Conservation (phyloP, 805 yeast species). For the Lipomyces oligophaga region DNA sequence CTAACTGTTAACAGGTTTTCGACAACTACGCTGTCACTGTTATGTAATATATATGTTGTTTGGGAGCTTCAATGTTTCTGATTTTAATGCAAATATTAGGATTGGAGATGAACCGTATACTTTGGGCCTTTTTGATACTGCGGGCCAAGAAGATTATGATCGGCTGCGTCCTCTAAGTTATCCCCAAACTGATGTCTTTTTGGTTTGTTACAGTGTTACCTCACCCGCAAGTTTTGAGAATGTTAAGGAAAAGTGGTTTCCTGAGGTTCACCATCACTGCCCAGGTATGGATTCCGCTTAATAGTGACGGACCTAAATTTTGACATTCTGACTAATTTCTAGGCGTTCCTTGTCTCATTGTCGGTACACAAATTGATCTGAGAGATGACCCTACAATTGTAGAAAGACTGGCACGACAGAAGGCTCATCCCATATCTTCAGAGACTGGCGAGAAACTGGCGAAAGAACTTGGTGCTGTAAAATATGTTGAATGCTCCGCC, state of each 20-base stretch:
- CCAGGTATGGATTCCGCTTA: constrained; percentile 41
- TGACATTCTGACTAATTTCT: too few relatives aligned
- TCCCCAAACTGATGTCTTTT: constrained; percentile 94
- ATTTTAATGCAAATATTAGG: constrained; percentile 32
- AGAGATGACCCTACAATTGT: constrained; percentile 89
- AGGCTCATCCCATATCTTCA: constrained; percentile 75
- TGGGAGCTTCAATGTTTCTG: not conserved
- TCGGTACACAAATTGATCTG: constrained; percentile 94
- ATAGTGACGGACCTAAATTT: not conserved
- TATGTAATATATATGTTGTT: constrained; percentile 41
- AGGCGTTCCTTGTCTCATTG: constrained; percentile 94
- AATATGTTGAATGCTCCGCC: constrained; percentile 97
- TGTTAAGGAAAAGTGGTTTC: constrained; percentile 98
- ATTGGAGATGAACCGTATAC: constrained; percentile 98
- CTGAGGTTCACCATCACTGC: constrained; percentile 96
- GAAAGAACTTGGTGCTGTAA: constrained; percentile 89
- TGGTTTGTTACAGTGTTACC: constrained; percentile 93
- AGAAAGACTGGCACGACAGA: constrained; percentile 86
- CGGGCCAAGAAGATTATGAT: constrained; percentile 99
- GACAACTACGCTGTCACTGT: constrained; percentile 78
- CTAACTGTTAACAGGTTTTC: constrained; percentile 16
- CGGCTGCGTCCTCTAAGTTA: constrained; percentile 93
- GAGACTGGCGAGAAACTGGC: constrained; percentile 93
- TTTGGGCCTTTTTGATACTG: constrained; percentile 95
- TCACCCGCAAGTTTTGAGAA: constrained; percentile 97